phyloP scores from a whole-genome alignment of 257 asterid species.

The Fraxinus cuspidata region DNA sequence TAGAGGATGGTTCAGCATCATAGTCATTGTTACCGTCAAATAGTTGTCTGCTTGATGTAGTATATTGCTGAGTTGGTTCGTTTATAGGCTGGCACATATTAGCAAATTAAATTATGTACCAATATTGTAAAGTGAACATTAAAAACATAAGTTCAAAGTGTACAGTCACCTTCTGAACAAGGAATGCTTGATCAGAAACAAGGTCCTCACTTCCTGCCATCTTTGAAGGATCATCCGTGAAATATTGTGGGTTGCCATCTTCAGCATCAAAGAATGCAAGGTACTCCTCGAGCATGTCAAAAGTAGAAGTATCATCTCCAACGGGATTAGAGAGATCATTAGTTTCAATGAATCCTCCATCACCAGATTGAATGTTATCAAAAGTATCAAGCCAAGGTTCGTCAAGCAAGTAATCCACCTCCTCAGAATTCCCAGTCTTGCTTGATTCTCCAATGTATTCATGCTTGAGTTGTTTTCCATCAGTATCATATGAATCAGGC shows the following conservation, averaged over 20 bases:
- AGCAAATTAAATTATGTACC: conserved; percentile 16
- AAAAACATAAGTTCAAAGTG: neutral
- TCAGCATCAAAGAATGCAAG: conserved; percentile 63
- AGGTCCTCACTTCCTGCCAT: conserved; percentile 43
- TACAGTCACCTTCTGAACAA: conserved; percentile 46
- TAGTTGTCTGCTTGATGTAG: conserved; percentile 31
- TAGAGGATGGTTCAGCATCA: conserved; percentile 33
- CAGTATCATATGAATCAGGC: conserved; percentile 41
- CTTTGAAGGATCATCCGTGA: conserved; percentile 46
- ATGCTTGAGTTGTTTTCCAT: conserved; percentile 54
- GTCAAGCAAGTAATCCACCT: conserved; percentile 57
- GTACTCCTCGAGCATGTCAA: conserved; percentile 69
- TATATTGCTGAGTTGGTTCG: conserved; percentile 32
- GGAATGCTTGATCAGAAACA: conserved; percentile 34
- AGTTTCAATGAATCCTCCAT: conserved; percentile 69
- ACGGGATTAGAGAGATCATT: conserved; percentile 65
- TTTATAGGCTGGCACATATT: conserved; percentile 43
- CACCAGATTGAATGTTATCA: conserved; percentile 44
- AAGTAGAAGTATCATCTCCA: conserved; percentile 44
- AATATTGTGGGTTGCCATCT: conserved; percentile 35
- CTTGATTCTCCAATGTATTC: conserved; percentile 78
- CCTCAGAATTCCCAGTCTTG: conserved; percentile 46
- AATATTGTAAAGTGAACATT: conserved; percentile 8
- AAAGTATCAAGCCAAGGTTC: conserved; percentile 57
- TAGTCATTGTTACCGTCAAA: conserved; percentile 21